Evolutionary conservation across 2,329 filamentous ascomycete species (phyloP), one percentile per base, ranked within the genome.

Genomic region (Aspergillus brunneoviolaceus): DNA sequence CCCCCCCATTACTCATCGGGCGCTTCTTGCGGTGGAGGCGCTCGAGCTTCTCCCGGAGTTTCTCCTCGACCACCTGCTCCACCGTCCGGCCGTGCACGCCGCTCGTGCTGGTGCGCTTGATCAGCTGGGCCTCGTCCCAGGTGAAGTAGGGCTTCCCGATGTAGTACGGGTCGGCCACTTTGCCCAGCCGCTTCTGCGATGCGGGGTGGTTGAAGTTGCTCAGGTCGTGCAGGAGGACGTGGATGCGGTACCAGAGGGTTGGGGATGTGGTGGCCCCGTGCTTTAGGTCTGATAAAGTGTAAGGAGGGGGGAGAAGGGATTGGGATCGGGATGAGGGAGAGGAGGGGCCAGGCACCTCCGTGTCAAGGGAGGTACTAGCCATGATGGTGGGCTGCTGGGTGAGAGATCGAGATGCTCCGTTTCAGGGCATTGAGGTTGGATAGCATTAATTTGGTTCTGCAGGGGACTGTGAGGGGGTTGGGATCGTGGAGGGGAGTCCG

Each of bases 1-100:
- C 71, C 0, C 63, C 63, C 9, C 64, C 73, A 19, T 70, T 23
- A 23, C 23, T 23, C 27, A 27, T 66, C 6, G 64, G 59, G 1
- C 71, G 61, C 59, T 72, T 73, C 57, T 73, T 72, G 33, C 68
- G 69, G 11, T 71, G 61, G 19, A 69, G 63, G 51, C 33, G 14
- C 11, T 16, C 33, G 33, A 14, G 14, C 33, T 70, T 61, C 19
- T 73, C 47, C 10, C 69, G 58, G 45, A 70, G 61, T 4, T 63
- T 65, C 27, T 65, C 61, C 57, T 68, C 47, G 2, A 72, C 64
- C 4, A 60, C 16, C 5, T 60, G 51, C 14, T 35, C 33, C 11
- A 35, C 42, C 3, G 65, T 66, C 35, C 67, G 65, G 11, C 48
- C 62, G 23, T 57, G 23, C 23, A 23, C 45, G n/a, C n/a, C 19